These are phyloP conservation scores for Ascochyta fabae DNA, from an alignment of 2,329 filamentous ascomycete species.

Conservation along the genomic window DNA sequence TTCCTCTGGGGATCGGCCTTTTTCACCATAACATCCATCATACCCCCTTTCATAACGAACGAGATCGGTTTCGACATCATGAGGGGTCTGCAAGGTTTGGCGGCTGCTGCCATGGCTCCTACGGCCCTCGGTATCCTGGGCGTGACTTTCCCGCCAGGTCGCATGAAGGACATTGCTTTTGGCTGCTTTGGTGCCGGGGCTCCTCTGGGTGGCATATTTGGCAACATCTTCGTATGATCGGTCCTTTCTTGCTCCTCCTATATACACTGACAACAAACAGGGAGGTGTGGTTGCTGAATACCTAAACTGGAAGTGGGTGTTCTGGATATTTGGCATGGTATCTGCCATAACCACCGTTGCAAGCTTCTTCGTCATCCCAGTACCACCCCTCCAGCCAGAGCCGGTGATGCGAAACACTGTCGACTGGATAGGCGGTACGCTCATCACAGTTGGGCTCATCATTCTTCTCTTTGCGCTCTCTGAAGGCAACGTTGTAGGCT, in stretches of 20 bases:
- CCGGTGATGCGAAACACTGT: conserved; percentile 55
- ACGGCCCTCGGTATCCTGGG: conserved; percentile 75
- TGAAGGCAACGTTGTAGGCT: conserved; percentile 73
- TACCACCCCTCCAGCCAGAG: conserved; percentile 48
- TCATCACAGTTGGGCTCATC: conserved; percentile 68
- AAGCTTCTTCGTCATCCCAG: conserved; percentile 66
- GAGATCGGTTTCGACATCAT: conserved; percentile 74
- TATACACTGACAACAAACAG: conserved; percentile 16
- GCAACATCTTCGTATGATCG: conserved; percentile 61
- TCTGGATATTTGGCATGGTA: conserved; percentile 66
- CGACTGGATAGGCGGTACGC: conserved; percentile 70
- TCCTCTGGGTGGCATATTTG: conserved; percentile 68
- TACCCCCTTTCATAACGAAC: conserved; percentile 68
- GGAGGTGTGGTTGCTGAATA: conserved; percentile 69
- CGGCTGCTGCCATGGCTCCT: conserved; percentile 72
- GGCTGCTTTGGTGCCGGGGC: conserved; percentile 61
- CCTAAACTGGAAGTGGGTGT: conserved; percentile 44
- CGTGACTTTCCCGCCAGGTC: conserved; percentile 70
- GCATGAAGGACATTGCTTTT: conserved; percentile 74
- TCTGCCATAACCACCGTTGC: conserved; percentile 63
- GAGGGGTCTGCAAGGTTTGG: conserved; percentile 70
- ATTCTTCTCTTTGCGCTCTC: conserved; percentile 71
- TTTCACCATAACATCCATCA: conserved; percentile 64
- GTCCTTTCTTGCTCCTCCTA: background rate
- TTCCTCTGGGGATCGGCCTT: conserved; percentile 70